Evolutionary conservation across 163 green algal species (phyloP), one percentile per base, ranked within the genome.

Genomic region (Volvox carteri): DNA sequence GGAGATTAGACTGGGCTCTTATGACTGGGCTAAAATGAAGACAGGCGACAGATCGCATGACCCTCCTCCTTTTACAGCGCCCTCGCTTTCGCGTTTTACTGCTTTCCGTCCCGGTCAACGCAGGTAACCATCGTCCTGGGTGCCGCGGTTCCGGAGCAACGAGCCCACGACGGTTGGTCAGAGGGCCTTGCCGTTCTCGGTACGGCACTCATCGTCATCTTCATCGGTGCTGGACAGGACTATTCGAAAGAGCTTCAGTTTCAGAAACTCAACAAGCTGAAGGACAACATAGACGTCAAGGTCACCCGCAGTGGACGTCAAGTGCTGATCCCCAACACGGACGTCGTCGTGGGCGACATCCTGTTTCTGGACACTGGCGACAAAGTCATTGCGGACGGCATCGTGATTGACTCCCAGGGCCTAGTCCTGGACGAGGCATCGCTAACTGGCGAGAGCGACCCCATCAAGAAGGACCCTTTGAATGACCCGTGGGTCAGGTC

Each of bases 191-290:
- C 96, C 11, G 99, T 99, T 81, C 98, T 95, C 92, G 93, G 98
- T 52, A 98, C 97, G 5, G 96, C 99, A 2, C 77, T 98, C 2
- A 93, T 99, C 18, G 97, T 99, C 21, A 95, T 96, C 18, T 86
- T 96, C 28, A 96, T 99, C 5, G 96, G 95, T 96, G 95, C 97
- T 42, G 91, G 93, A 14, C 98, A 98, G 90, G 97, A 99, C 91
- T 99, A 97, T 89, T 90, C 96, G 37, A 98, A 99, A 87, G 97
- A 99, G 85, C 90, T 95, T 72, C 97, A 99, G 93, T 99, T 99
- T 92, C 89, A 94, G 3, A 97, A 98, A 90, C 94, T 99, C 19
- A 98, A 99, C 84, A 93, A 92, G 0, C 89, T 97, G 65, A 99
- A 99, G 89, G 96, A 99, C 87, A 90, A 95, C n/a, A 97, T 99